These are phyloP conservation scores for Magnolia sinica DNA, from an alignment of 164 flowering plant genomes.

Conservation along the genomic window DNA sequence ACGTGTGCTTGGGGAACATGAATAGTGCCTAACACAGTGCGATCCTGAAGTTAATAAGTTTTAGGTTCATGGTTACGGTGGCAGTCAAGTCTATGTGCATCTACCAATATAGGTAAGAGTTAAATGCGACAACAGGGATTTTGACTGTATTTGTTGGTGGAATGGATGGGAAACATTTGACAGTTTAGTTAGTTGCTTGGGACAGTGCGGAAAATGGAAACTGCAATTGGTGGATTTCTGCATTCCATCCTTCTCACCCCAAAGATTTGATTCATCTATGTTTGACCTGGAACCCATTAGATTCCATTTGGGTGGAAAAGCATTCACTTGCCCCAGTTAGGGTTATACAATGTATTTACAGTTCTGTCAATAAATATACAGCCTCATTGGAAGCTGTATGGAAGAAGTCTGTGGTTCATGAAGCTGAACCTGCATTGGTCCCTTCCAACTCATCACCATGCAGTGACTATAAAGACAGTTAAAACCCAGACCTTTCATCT, in stretches of 20 bases:
- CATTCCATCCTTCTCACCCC: not conserved
- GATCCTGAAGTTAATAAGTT: too few species aligned
- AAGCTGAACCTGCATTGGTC: too few species aligned
- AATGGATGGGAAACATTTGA: not conserved
- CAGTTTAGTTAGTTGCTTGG: not conserved
- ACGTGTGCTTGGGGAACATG: slow-evolving; percentile 77
- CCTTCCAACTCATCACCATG: too few species aligned
- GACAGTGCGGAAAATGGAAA: not conserved
- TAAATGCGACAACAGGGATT: not conserved
- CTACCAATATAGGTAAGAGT: not conserved
- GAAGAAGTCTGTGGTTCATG: too few species aligned
- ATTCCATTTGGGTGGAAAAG: not conserved
- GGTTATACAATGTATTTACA: too few species aligned
- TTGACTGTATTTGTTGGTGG: not conserved
- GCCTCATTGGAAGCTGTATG: too few species aligned
- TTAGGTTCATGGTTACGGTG: too few species aligned
- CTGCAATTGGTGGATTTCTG: not conserved
- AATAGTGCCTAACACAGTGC: slow-evolving; percentile 20
- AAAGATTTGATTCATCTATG: not conserved
- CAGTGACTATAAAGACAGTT: too few species aligned
- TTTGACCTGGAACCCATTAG: not conserved
- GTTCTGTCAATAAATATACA: too few species aligned
- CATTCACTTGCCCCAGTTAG: not conserved
- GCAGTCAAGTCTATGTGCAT: not conserved
- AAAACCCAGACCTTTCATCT: too few species aligned